Conservation (phyloP, 768 basidiomycete genomes). For the Boletus coccyginus region DNA sequence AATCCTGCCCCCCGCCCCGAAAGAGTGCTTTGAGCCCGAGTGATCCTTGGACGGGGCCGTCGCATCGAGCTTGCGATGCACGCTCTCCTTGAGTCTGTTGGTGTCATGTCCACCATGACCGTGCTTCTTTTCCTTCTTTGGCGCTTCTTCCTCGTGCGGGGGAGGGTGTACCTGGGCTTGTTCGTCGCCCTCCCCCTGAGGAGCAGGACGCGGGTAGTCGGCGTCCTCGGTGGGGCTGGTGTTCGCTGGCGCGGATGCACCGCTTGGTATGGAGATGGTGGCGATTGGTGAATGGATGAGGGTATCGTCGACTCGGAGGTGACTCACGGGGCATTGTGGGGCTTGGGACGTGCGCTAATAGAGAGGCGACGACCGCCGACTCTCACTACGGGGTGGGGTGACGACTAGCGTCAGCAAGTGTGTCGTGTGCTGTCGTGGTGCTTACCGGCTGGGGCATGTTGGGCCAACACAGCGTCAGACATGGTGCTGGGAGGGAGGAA, state of each 20-base stretch:
- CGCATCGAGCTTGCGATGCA: slow-evolving; percentile 44
- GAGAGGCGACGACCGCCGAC: slow-evolving; percentile 55
- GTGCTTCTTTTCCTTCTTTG: slow-evolving; percentile 49
- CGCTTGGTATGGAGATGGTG: neutral
- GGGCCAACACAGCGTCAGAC: slow-evolving; percentile 29
- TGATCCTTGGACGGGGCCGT: slow-evolving; percentile 49
- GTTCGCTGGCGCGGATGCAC: slow-evolving; percentile 5
- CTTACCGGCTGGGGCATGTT: slow-evolving; percentile 52
- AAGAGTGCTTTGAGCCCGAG: slow-evolving; percentile 31
- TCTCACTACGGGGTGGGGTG: slow-evolving; percentile 23
- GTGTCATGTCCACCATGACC: slow-evolving; percentile 38
- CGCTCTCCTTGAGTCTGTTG: slow-evolving; percentile 45
- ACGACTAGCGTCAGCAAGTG: neutral
- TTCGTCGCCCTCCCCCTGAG: slow-evolving; percentile 36
- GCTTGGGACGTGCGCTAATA: slow-evolving; percentile 38
- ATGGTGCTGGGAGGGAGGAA: slow-evolving; percentile 18
- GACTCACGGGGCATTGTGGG: slow-evolving; percentile 33
- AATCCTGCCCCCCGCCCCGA: slow-evolving; percentile 50
- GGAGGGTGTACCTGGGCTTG: slow-evolving; percentile 24
- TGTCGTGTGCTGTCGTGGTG: neutral
- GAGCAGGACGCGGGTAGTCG: slow-evolving; percentile 56
- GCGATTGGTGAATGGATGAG: neutral
- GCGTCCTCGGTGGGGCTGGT: slow-evolving; percentile 21
- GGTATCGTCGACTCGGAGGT: too few relatives aligned
- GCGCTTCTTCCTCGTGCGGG: slow-evolving; percentile 44